Base-by-base conservation (phyloP, 2,329 filamentous ascomycete species). In the Fusarium sp. region DNA sequence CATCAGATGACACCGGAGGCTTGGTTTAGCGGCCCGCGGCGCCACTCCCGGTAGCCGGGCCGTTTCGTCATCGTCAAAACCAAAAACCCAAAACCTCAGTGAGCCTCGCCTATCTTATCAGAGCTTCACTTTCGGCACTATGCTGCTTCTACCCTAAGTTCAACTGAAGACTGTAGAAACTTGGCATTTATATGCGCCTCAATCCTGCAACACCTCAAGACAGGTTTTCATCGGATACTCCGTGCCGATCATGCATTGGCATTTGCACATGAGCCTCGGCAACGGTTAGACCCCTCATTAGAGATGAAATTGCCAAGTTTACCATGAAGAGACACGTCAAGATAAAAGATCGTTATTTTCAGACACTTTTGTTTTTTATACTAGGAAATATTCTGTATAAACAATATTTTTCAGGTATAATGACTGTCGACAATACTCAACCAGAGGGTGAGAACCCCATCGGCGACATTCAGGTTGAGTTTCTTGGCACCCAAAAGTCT, bases 381-480 rank as follows among this genome's bases (percentile, higher is more conserved):
- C 7, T 7, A 10, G 10, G 18, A 6, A 6, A 40, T 0, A 2
- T 35, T 8, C 7, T 62, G 2, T 7, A 21, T 2, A 19, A 8
- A 9, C 11, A 0, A 2, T 25, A 10, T 16, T 7, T n/a, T 0
- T 11, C 4, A 13, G 9, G 2, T 15, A 35, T 9, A 4, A 67
- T 72, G 69, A 38, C 35, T 3, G 37, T 79, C 15, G 83, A 85
- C 68, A 83, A 83, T 64, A 85, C 83, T 1, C 77, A 80, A n/a
- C 77, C 81, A 4, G 76, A 73, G 9, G 83, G 83, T 8, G 75
- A 69, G 4, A 83, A 84, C 56, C 79, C 80, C 9, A 82, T 85
- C 18, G 42, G 40, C 2, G 40, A 75, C 1, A 66, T 80, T 18
- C 72, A 60, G 1, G 77, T 79, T 1, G 54, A 77, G 33, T 81